Evolutionary conservation across 176 grass and related monocot species (phyloP).

Genomic region (Panicum miliaceum): DNA sequence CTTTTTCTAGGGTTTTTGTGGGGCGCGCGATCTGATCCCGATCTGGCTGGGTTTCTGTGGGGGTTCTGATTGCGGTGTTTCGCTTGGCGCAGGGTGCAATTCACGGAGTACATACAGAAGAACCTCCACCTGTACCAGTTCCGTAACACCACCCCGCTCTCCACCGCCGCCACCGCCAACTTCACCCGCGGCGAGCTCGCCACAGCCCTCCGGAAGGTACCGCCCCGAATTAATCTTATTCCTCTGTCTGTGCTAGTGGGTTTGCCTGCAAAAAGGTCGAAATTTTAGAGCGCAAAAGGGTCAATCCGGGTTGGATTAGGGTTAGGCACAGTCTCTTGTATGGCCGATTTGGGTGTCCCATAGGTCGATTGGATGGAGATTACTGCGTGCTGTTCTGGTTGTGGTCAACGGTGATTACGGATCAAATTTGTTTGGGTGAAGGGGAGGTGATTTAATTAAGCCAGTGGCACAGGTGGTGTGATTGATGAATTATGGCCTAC

Average conservation of each 20-base stretch:
- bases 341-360: neutral
- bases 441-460: neutral
- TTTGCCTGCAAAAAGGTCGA: neutral
- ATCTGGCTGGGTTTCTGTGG: constrained; percentile 16
- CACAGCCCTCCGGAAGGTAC: constrained; percentile 85
- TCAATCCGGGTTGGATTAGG: neutral
- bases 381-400: neutral
- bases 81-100: constrained; percentile 71
- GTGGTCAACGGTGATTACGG: neutral
- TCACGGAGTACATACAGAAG: constrained; percentile 99
- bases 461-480: neutral
- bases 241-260: neutral
- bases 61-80: neutral
- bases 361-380: neutral
- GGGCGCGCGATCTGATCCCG: constrained; percentile 36
- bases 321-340: neutral
- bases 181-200: constrained; percentile 98
- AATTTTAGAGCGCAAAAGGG: neutral
- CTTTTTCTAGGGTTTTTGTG: constrained; percentile 11
- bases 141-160: constrained; percentile 90
- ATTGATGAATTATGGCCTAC: neutral
- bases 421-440: neutral
- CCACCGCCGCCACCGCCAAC: constrained; percentile 86
- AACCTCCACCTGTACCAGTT: constrained; percentile 97
- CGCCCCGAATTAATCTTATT: neutral